Evolutionary conservation across 805 yeast genomes (phyloP), one percentile per base, ranked within the genome.

Genomic region (Peterozyma xylosa): DNA sequence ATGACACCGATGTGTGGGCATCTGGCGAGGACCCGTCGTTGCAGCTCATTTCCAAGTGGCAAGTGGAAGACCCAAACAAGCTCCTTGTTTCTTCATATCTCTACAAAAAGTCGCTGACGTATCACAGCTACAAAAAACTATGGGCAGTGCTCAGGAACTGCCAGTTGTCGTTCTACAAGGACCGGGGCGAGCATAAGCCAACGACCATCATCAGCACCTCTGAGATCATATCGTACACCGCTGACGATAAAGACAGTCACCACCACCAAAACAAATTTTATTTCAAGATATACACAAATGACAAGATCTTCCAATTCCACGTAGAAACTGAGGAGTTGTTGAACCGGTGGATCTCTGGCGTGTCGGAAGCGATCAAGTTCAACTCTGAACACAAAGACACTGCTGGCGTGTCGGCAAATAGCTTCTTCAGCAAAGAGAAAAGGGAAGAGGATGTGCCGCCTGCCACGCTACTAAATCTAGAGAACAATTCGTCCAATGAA

Each of bases 71-170:
- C 38, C 43, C 48, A 14, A 53, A 57, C 47, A 42, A 54, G 35
- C 47, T 60, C 6, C 38, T 63, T 2, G 42, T 50, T 14, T 51
- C 61, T 5, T 50, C 62, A 5, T 62, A 61, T 43, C 54, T 67
- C n/a, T 43, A 40, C 46, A 66, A 66, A 44, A 54, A 67, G 34
- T 53, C 60, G 29, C 55, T 52, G 42, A 56, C 56, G 16, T 64
- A 69, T 15, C 63, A 57, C 47, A 58, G 53, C 30, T 69, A 71
- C 69, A 66, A 65, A 48, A 58, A 54, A 43, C 50, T 54, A 30
- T 69, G 74, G 73, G 64, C 62, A 35, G 68, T 64, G 4, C 53
- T 69, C 5, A 50, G 73, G 30, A 50, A 53, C n/a, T 54, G 63
- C 37, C 73, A 67, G 47, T 52, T 68, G 15, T 53, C 66, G 9